Percentiles rank a stretch among this genome's conserved stretches.
Evolutionary conservation across 2,329 filamentous ascomycete species (phyloP).

Genomic region (Chaetomium strumarium): DNA sequence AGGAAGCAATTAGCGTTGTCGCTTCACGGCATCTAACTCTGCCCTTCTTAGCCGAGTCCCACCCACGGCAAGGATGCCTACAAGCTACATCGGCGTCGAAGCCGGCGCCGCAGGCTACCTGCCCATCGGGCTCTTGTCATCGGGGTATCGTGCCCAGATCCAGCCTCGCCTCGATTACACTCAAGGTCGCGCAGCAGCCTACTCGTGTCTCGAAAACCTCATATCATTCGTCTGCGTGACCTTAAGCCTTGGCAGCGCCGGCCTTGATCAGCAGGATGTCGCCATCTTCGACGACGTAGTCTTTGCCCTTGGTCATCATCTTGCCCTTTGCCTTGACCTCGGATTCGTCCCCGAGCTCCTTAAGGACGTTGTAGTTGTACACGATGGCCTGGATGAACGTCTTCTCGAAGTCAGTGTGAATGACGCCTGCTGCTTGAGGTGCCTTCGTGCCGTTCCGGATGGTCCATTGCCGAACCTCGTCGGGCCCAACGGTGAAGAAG

Average conservation of each 20-base stretch:
- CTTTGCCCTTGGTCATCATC: slow-evolving; percentile 97
- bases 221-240: slow-evolving; percentile 7
- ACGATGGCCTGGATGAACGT: slow-evolving; percentile 97
- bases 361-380: slow-evolving; percentile 78
- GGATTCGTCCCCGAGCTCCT: slow-evolving; percentile 82
- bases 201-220: slow-evolving; percentile 13
- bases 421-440: slow-evolving; percentile 95
- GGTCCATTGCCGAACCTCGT: slow-evolving; percentile 98
- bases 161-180: background rate
- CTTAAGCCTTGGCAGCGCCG: slow-evolving; percentile 66
- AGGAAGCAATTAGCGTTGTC: no score
- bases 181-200: background rate
- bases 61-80: no score
- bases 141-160: background rate
- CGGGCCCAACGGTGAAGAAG: slow-evolving; percentile 94
- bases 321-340: slow-evolving; percentile 88
- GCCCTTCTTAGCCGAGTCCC: no score
- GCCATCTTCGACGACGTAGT: slow-evolving; percentile 84
- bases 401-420: slow-evolving; percentile 98
- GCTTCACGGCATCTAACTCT: no score
- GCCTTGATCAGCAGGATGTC: slow-evolving; percentile 85
- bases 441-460: slow-evolving; percentile 94
- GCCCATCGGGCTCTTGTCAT: no score
- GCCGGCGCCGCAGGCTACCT: no score
- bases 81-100: background rate